These are phyloP conservation scores for Euphorbia celastroides DNA, from an alignment of 441 rosid species.

Conservation along the genomic window DNA sequence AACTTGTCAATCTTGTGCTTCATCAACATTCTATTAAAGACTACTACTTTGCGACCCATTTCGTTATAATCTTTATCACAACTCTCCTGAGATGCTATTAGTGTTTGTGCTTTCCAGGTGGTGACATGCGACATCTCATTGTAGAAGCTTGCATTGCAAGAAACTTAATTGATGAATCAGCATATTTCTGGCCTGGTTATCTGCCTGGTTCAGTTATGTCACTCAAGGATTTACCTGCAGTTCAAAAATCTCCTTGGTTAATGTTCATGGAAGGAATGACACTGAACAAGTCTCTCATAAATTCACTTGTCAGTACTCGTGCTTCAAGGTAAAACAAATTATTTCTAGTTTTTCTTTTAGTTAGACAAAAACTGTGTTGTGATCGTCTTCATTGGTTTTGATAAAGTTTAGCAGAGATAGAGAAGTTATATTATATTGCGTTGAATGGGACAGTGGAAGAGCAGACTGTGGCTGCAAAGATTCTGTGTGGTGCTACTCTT, in stretches of 20 bases:
- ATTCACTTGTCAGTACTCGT: slow-evolving; percentile 40
- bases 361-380: slow-evolving; percentile 11
- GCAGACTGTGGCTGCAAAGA: slow-evolving; percentile 54
- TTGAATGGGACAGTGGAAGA: slow-evolving; percentile 51
- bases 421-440: slow-evolving; percentile 53
- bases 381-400: slow-evolving; percentile 20
- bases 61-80: neutral
- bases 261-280: slow-evolving; percentile 57
- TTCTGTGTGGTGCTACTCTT: slow-evolving; percentile 66
- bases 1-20: slow-evolving; percentile 7
- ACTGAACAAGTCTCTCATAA: slow-evolving; percentile 38
- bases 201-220: slow-evolving; percentile 36
- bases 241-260: slow-evolving; percentile 54
- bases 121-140: slow-evolving; percentile 66
- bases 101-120: slow-evolving; percentile 33
- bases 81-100: slow-evolving; percentile 12
- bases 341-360: slow-evolving; percentile 12
- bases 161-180: slow-evolving; percentile 52
- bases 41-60: neutral
- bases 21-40: neutral
- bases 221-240: slow-evolving; percentile 30
- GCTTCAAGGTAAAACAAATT: slow-evolving; percentile 47
- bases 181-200: slow-evolving; percentile 63
- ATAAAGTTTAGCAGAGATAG: slow-evolving; percentile 54
- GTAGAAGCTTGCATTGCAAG: slow-evolving; percentile 76